Evolutionary conservation across 208 protist species (phyloP).

Genomic region (Leishmania guyanensis): DNA sequence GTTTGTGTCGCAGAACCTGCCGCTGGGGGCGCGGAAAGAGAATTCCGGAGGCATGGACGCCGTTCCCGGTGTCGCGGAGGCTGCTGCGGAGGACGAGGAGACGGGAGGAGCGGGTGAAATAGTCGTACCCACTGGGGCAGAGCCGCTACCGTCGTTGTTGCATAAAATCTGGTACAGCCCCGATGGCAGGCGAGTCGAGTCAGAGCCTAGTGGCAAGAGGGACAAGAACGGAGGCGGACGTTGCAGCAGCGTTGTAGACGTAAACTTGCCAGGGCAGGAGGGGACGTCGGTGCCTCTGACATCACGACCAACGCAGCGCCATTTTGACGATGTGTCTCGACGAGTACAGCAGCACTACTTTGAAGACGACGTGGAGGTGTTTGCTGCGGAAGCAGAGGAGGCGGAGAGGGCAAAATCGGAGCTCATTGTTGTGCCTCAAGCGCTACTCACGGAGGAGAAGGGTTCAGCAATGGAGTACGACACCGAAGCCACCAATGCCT

Average conservation of each 20-base stretch:
- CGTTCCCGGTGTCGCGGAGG: neutral
- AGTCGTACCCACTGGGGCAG: conserved; percentile 37
- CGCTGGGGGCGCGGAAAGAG: conserved; percentile 47
- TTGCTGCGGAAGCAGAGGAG: conserved; percentile 32
- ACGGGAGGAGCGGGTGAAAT: conserved; percentile 11
- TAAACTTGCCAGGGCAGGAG: conserved; percentile 10
- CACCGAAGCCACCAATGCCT: conserved; percentile 1
- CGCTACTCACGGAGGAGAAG: conserved; percentile 26
- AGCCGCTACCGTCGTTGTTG: conserved; percentile 70
- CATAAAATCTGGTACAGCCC: conserved; percentile 88
- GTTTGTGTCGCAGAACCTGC: conserved; percentile 79
- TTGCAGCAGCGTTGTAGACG: conserved; percentile 6
- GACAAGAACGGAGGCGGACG: conserved; percentile 2
- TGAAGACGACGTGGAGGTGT: conserved; percentile 76
- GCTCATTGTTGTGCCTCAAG: conserved; percentile 35
- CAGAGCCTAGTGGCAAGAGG: conserved; percentile 11
- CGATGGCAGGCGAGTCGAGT: conserved; percentile 44
- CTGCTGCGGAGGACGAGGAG: conserved; percentile 8
- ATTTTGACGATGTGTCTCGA: conserved; percentile 61
- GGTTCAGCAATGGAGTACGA: conserved; percentile 12
- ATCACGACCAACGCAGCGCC: conserved; percentile 24
- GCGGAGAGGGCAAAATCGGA: conserved; percentile 23
- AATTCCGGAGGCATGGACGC: conserved; percentile 15
- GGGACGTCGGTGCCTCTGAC: conserved; percentile 18
- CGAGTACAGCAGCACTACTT: conserved; percentile 90